Base-by-base conservation (phyloP, 768 basidiomycete genomes). In the Boletus eberwhitei region DNA sequence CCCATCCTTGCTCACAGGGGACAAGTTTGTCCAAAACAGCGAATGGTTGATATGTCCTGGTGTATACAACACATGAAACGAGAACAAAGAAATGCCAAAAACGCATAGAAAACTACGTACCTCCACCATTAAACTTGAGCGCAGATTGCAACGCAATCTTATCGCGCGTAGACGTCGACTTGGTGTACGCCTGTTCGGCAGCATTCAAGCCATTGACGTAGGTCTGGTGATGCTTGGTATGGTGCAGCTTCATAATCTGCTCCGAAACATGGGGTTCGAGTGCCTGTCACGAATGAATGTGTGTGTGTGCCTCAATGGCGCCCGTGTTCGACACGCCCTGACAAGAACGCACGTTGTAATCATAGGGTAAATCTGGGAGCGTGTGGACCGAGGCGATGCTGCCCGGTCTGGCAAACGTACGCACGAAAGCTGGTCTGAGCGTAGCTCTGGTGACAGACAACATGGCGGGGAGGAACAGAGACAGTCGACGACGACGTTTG, bases 121-220 rank as follows among this genome's bases (percentile, higher is more conserved):
- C 92, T 65, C 95, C 95, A n/a, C 95, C 95, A 71, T 97, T 96
- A 75, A 98, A 99, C 75, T 93, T 98, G 68, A 99, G 77, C 9
- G 96, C 94, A 14, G 88, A 75, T 71, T 98, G 96, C 17, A 98
- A 81, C 4, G 81, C 81, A 71, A 99, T 96, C 59, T 80, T 76
- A 63, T 88, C 86, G 68, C 86, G 86, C 50, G 84, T 79, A 37
- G 88, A 83, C 17, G 77, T 66, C 4, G 85, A 70, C 58, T 84
- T 84, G 29, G 79, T 75, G 66, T 90, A 92, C n/a, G 84, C 73
- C 62, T 90, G 88, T 68, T 96, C 93, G 3, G 96, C 94, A 6
- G 90, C 82, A 73, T 99, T 99, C 54, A 98, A 79, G 12, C 93
- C 94, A 62, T 86, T 93, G 38, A 99, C 95, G 71, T 99, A 99